These are phyloP conservation scores for Logfia minima DNA, from an alignment of 129 eudicot species.

Conservation along the genomic window DNA sequence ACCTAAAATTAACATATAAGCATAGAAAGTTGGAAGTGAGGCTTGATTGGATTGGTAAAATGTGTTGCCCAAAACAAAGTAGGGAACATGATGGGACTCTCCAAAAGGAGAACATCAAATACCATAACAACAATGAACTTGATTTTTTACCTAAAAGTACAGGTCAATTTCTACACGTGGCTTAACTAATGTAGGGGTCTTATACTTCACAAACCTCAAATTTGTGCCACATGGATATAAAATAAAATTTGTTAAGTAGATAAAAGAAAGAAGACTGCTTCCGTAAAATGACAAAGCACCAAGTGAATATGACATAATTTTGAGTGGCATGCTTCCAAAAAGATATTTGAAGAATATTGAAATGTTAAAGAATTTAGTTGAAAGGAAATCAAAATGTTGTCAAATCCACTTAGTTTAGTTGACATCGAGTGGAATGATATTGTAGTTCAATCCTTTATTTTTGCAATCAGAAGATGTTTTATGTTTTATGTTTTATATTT, in stretches of 20 bases:
- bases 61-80: conserved; percentile 12
- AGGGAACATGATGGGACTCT: conserved; percentile 22
- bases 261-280: background rate
- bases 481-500: too few species aligned
- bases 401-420: too few species aligned
- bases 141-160: conserved; percentile 11
- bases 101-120: conserved; percentile 19
- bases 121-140: conserved; percentile 6
- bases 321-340: background rate
- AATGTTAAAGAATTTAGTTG: too few species aligned
- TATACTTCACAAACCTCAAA: conserved; percentile 10
- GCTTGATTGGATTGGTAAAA: background rate
- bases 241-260: background rate
- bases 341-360: too few species aligned
- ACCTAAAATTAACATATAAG: too few species aligned
- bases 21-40: too few species aligned
- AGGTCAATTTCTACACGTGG: conserved; percentile 11
- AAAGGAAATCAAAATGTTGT: too few species aligned
- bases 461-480: too few species aligned
- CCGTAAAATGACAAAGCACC: background rate
- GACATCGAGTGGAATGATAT: too few species aligned
- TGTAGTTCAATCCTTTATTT: too few species aligned
- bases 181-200: conserved; percentile 29
- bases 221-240: conserved; percentile 14
- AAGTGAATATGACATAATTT: background rate